Evolutionary conservation across 2,329 filamentous ascomycete genomes (phyloP).

Genomic region (Microsporum ferrugineum): DNA sequence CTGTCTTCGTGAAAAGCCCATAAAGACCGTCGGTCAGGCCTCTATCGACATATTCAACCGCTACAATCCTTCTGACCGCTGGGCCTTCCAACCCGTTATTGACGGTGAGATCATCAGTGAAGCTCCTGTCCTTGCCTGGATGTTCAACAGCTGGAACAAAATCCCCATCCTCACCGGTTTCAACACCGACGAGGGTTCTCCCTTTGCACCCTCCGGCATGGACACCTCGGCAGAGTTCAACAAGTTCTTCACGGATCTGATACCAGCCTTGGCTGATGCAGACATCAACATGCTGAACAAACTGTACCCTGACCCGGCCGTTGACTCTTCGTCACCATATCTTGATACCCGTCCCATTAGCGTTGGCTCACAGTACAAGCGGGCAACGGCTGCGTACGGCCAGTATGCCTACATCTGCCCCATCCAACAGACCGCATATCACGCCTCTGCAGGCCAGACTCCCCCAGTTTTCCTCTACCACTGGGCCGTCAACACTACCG

Average conservation of each 20-base stretch:
- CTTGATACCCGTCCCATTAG: constrained; percentile 19
- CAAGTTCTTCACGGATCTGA: constrained; percentile 49
- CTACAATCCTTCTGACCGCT: constrained; percentile 38
- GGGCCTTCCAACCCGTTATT: constrained; percentile 59
- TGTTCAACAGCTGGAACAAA: constrained; percentile 41
- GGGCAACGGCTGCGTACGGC: constrained; percentile 39
- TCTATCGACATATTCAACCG: constrained; percentile 35
- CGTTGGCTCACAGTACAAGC: constrained; percentile 44
- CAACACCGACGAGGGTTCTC: constrained; percentile 57
- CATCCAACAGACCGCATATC: constrained; percentile 36
- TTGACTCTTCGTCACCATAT: constrained; percentile 33
- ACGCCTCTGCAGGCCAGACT: constrained; percentile 24
- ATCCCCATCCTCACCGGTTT: constrained; percentile 58
- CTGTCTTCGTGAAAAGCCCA: constrained; percentile 34
- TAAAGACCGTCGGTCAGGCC: constrained; percentile 27
- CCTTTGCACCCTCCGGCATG: constrained; percentile 47
- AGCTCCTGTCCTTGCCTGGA: constrained; percentile 50
- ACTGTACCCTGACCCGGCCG: constrained; percentile 52
- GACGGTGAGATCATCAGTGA: constrained; percentile 50
- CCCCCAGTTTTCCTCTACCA: constrained; percentile 42
- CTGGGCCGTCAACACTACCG: constrained; percentile 40
- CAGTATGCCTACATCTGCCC: constrained; percentile 42
- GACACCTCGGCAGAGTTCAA: constrained; percentile 43
- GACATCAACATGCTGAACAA: constrained; percentile 47
- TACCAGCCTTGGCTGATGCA: constrained; percentile 43